These are phyloP conservation scores for Russula dissimulans DNA, from an alignment of 768 basidiomycete species.

Conservation along the genomic window DNA sequence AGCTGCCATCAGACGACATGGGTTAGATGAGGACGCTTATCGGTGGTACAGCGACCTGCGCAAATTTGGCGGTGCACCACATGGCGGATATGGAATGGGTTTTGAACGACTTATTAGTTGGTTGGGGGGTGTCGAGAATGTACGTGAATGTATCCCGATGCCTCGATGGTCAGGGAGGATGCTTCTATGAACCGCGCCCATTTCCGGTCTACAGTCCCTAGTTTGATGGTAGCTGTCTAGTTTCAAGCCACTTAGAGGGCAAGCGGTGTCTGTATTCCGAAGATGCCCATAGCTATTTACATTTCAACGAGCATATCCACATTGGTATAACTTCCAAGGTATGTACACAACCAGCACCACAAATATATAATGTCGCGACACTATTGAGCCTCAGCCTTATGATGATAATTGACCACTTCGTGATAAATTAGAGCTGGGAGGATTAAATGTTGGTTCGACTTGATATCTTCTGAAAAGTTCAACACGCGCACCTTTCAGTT, in stretches of 20 bases:
- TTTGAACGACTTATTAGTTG: conserved; percentile 87
- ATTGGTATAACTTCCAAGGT: conserved; percentile 10
- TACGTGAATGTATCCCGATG: conserved; percentile 89
- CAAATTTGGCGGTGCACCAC: conserved; percentile 77
- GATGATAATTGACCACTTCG: conserved; percentile 12
- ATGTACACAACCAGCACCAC: conserved; percentile 5
- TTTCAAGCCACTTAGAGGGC: not conserved
- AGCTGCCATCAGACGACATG: conserved; percentile 39
- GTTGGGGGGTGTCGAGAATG: conserved; percentile 80
- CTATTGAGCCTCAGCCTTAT: conserved; percentile 5
- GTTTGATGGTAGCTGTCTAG: not conserved
- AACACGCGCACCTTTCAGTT: conserved; percentile 47
- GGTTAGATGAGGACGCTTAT: conserved; percentile 36
- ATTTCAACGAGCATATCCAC: not conserved
- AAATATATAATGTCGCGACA: conserved; percentile 4
- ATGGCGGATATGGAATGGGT: conserved; percentile 94
- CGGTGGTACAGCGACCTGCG: conserved; percentile 80
- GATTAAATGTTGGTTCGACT: not conserved
- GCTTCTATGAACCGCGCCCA: conserved; percentile 37
- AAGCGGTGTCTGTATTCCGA: not conserved
- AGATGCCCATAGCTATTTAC: not conserved
- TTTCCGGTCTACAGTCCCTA: not conserved
- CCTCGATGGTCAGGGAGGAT: conserved; percentile 82
- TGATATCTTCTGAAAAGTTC: not conserved
- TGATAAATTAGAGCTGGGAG: conserved; percentile 17